Evolutionary conservation across 2,329 filamentous ascomycete species (phyloP), one percentile per base, ranked within the genome.

Genomic region (Hansfordia pulvinata): DNA sequence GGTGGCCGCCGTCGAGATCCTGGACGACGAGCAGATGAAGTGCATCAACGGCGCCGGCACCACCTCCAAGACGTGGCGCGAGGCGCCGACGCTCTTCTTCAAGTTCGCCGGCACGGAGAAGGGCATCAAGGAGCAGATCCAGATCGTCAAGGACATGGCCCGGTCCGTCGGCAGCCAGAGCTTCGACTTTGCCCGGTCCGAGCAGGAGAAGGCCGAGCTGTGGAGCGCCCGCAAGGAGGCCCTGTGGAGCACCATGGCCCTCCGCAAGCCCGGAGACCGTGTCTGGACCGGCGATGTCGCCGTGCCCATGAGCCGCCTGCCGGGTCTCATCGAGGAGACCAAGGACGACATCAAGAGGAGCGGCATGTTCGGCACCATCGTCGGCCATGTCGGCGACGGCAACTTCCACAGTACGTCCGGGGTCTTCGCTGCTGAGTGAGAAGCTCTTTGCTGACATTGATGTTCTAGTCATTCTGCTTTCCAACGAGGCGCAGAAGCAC

Each of bases 261-360:
- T 76, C 43, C 69, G 52, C 56, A 69, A 51, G 55, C 67, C 46
- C 23, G 69, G 62, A n/a, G 76, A 86, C 36, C 71, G 69, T 29
- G 76, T 90, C 4, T 90, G 82, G 82, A 88, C 82, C 0, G 82
- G 80, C 2, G 83, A 92, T 43, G 83, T 90, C 8, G 83, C 83
- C 1, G 83, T 92, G 28, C 83, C 83, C 10, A 76, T 90, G 48
- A 80, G 71, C 35, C 60, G 66, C 33, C 49, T 90, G 40, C 70
- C 82, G 4, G 67, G 78, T 35, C 72, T 86, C 31, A 84, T 88
- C 37, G 80, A 85, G 49, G 69, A 78, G 50, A 85, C 81, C 2
- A 77, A 81, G 44, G 57, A 59, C 14, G 64, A 76, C 36, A 63
- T 76, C 28, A 51, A 46, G 28, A 60, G 60, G 42, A 66, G 60